Evolutionary conservation across 2,329 filamentous ascomycete genomes (phyloP).

Genomic region (Fusarium armeniacum): DNA sequence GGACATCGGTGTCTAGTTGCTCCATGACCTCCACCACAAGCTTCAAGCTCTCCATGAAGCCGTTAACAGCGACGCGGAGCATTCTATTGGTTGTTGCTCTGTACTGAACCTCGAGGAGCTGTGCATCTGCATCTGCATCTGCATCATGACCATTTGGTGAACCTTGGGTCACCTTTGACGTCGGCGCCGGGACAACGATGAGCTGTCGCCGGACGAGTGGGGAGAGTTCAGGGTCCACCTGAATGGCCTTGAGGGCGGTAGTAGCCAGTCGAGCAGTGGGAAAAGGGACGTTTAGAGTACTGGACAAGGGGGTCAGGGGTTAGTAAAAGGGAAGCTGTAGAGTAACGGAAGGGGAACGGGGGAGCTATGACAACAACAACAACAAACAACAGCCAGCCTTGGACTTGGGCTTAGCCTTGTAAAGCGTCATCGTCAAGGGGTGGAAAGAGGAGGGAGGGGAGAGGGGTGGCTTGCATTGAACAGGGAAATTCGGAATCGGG

Average conservation of each 20-base stretch:
- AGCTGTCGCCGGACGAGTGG: conserved; percentile 83
- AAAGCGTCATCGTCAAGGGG: conserved; percentile 32
- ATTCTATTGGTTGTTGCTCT: conserved; percentile 93
- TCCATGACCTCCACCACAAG: conserved; percentile 92
- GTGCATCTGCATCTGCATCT: conserved; percentile 46
- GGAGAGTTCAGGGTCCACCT: conserved; percentile 91
- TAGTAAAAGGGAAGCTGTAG: conserved; percentile 17
- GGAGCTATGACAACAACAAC: conserved; percentile 31
- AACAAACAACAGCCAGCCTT: conserved; percentile 33
- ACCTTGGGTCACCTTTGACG: conserved; percentile 45
- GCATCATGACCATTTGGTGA: conserved; percentile 31
- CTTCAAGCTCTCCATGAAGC: conserved; percentile 91
- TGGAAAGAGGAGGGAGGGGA: neutral
- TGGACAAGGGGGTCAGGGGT: conserved; percentile 55
- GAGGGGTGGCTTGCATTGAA: conserved; percentile 66
- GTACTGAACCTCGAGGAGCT: conserved; percentile 80
- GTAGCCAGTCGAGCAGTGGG: conserved; percentile 83
- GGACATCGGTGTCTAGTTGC: conserved; percentile 86
- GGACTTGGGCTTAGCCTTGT: conserved; percentile 21
- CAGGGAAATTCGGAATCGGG: conserved; percentile 70
- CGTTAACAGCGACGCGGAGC: conserved; percentile 95
- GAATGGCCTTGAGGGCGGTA: conserved; percentile 79
- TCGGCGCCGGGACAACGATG: conserved; percentile 61
- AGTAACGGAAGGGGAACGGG: conserved; percentile 1
- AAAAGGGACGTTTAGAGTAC: conserved; percentile 83